Conservation (phyloP, 768 basidiomycete species). For the Hypsizygus marmoreus region DNA sequence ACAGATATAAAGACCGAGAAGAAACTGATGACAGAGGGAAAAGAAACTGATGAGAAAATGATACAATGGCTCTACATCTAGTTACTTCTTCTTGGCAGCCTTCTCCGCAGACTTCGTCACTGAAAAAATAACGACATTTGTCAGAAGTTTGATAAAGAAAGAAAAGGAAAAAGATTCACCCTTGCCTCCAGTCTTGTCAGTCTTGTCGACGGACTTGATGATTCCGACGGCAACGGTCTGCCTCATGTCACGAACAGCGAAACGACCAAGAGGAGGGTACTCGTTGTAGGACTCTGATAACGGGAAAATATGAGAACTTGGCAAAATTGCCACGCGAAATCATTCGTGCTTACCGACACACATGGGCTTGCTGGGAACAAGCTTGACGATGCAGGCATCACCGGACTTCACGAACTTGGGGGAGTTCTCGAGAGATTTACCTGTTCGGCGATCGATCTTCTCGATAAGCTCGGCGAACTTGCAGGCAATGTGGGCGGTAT, state of each 20-base stretch:
- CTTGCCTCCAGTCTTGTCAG: conserved; percentile 88
- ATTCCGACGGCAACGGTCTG: conserved; percentile 99
- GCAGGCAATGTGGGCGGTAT: conserved; percentile 99
- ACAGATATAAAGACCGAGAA: conserved; percentile 37
- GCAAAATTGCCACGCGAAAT: not conserved
- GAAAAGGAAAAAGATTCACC: conserved; percentile 41
- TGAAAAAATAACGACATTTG: conserved; percentile 26
- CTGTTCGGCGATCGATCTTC: conserved; percentile 99
- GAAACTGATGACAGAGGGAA: conserved; percentile 43
- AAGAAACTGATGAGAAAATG: conserved; percentile 53
- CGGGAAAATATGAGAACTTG: conserved; percentile 8
- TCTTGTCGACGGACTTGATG: conserved; percentile 97
- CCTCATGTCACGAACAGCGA: conserved; percentile 99
- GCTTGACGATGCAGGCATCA: conserved; percentile 98
- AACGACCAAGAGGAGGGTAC: conserved; percentile 99
- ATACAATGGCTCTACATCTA: conserved; percentile 77
- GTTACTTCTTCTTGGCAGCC: conserved; percentile 94
- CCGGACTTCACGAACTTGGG: conserved; percentile 99
- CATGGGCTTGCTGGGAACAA: conserved; percentile 94
- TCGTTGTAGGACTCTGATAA: conserved; percentile 80
- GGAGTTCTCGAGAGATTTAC: conserved; percentile 82
- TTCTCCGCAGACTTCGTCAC: conserved; percentile 97
- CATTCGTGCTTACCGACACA: conserved; percentile 41
- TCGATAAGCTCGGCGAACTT: conserved; percentile 98
- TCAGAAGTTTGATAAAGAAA: conserved; percentile 1